These are phyloP conservation scores for Porphyrellus cyaneotinctus DNA, from an alignment of 768 basidiomycete species.

Conservation along the genomic window DNA sequence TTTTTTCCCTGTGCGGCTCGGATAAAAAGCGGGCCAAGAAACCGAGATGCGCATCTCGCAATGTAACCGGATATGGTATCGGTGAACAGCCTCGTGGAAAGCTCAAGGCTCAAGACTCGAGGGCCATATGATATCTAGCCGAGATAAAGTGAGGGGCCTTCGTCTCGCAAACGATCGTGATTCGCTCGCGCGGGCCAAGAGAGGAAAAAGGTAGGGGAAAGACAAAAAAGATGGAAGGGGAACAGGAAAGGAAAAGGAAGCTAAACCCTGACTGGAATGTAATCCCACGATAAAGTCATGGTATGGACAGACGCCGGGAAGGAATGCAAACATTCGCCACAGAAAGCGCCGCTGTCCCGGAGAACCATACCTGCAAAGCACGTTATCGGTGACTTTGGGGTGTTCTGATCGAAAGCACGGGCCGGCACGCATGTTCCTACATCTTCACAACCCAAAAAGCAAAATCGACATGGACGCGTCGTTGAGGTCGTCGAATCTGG, in stretches of 20 bases:
- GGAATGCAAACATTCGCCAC: background rate
- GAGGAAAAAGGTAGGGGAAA: background rate
- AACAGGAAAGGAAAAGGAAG: background rate
- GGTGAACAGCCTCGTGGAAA: slow-evolving; percentile 26
- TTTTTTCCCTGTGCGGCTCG: background rate
- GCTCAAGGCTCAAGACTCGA: slow-evolving; percentile 22
- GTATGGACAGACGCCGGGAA: background rate
- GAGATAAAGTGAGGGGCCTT: slow-evolving; percentile 14
- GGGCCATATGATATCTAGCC: slow-evolving; percentile 21
- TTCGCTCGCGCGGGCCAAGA: slow-evolving; percentile 4
- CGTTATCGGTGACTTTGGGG: background rate
- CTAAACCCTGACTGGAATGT: background rate
- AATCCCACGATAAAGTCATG: background rate
- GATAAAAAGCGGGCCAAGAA: background rate
- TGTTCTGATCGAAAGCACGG: background rate
- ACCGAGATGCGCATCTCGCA: slow-evolving; percentile 9
- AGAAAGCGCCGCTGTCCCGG: background rate
- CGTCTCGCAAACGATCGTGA: background rate
- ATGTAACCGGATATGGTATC: slow-evolving; percentile 25
- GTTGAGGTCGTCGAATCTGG: background rate
- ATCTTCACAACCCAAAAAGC: background rate
- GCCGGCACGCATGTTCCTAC: background rate
- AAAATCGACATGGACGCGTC: background rate
- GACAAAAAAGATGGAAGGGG: background rate
- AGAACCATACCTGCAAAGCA: background rate